Base-by-base conservation (phyloP, 2,329 filamentous ascomycete genomes). In the Pezicula neosporulosa region DNA sequence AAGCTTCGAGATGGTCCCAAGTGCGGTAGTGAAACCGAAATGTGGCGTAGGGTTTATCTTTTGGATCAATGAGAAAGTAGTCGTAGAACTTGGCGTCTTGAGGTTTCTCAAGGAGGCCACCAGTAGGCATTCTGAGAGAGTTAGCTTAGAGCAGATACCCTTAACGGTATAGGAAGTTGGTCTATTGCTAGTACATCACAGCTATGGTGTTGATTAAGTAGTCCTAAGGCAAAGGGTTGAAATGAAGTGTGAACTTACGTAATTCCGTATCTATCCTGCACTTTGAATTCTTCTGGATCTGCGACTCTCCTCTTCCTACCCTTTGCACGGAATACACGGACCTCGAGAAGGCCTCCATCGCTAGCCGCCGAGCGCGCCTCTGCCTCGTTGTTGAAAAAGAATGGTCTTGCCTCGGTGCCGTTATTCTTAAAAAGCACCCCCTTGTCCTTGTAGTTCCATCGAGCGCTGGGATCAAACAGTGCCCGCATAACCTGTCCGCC, bases 21-120 rank as follows among this genome's bases (percentile, higher is more conserved):
- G 76, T 78, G 28, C 80, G 73, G 56, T 83, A 83, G 53, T 83
- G 77, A 54, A 83, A 80, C 24, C 71, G 71, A 53, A 83, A 83
- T 0, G 72, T 73, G 4, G 73, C 74, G 55, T 74, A 82, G 0
- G 81, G 81, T 2, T 63, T 68, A 41, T 81, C 74, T 49, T 71
- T 77, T 0, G 77, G 63, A 50, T 83, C 81, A 19, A 73, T 60
- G 3, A 83, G 66, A 41, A 71, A 64, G 66, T 76, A 84, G 55
- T 80, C 71, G 57, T 77, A 82, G 62, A 72, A 82, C 10, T 64
- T 71, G 10, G 73, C 70, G 42, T 78, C 70, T 57, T 80, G 69
- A 3, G 78, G 77, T 16, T 69, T 70, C 16, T 81, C 74, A 3
- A 83, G 50, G 6, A 83, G 66, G 13, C 80, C 79, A n/a, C 72